A percentile compares a stretch with the other conserved stretches of the same genome.
These are phyloP conservation scores for Kwoniella europaea DNA, from an alignment of 768 basidiomycete species.

Conservation along the genomic window DNA sequence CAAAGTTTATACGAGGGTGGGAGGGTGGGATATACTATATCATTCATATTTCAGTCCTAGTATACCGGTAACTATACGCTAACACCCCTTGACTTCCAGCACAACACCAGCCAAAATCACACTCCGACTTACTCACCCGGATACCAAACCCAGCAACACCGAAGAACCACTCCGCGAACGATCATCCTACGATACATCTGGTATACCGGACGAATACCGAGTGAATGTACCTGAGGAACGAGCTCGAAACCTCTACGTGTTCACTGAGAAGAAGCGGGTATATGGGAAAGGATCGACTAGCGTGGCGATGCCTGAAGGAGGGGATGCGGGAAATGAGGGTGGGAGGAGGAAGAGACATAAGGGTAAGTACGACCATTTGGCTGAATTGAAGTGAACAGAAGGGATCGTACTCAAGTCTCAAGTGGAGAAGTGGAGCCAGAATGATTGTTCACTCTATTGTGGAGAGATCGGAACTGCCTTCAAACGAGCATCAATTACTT, in stretches of 20 bases:
- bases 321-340: background rate
- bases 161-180: slow-evolving; percentile 11
- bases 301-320: background rate
- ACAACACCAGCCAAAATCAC: slow-evolving; percentile 35
- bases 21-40: background rate
- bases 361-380: slow-evolving; percentile 18
- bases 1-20: background rate
- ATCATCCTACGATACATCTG: slow-evolving; percentile 36
- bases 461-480: too few species aligned
- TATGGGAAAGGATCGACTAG: slow-evolving; percentile 20
- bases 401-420: too few species aligned
- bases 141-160: slow-evolving; percentile 30
- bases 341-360: slow-evolving; percentile 44
- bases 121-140: slow-evolving; percentile 30
- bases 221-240: slow-evolving; percentile 83
- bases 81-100: slow-evolving; percentile 14
- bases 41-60: background rate
- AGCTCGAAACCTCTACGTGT: slow-evolving; percentile 61
- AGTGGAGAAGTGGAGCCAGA: too few species aligned
- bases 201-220: slow-evolving; percentile 72
- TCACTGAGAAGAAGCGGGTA: slow-evolving; percentile 40
- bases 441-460: too few species aligned
- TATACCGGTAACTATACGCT: background rate
- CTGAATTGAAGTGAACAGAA: too few species aligned
- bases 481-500: too few species aligned